phyloP scores from a whole-genome alignment of 2,329 filamentous ascomycete genomes.

The Verticillium nubilum region DNA sequence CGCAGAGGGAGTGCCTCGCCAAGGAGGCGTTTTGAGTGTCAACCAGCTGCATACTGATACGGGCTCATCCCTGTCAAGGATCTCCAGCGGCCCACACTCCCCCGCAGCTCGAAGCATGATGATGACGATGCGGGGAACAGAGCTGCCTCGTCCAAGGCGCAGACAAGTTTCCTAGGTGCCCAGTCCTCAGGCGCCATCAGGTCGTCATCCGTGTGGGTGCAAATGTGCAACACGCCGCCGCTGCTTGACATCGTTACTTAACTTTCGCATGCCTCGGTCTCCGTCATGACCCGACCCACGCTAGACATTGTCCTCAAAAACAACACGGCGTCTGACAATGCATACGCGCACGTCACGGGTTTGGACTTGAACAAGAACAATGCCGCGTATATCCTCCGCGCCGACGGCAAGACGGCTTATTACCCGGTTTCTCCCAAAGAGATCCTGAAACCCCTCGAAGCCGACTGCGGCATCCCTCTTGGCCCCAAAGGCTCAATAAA shows the following conservation, averaged over 20 bases:
- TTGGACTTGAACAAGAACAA: slow-evolving; percentile 54
- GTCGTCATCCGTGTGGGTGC: background rate
- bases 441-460: slow-evolving; percentile 43
- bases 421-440: slow-evolving; percentile 54
- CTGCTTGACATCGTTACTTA: too few species aligned
- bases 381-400: slow-evolving; percentile 54
- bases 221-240: too few species aligned
- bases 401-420: slow-evolving; percentile 62
- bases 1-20: too few species aligned
- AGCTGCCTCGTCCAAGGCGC: too few species aligned
- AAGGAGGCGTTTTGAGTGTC: too few species aligned
- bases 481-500: slow-evolving; percentile 55
- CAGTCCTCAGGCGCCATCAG: background rate
- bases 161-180: too few species aligned
- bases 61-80: background rate
- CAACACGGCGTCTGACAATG: slow-evolving; percentile 52
- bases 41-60: too few species aligned
- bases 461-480: slow-evolving; percentile 58
- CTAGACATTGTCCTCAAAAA: slow-evolving; percentile 61
- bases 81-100: background rate
- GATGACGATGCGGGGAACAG: background rate
- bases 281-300: slow-evolving; percentile 28
- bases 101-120: background rate
- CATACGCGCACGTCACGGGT: slow-evolving; percentile 69
- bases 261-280: background rate